Conservation (phyloP, 768 basidiomycete genomes). For the Cantharellus anzutake region DNA sequence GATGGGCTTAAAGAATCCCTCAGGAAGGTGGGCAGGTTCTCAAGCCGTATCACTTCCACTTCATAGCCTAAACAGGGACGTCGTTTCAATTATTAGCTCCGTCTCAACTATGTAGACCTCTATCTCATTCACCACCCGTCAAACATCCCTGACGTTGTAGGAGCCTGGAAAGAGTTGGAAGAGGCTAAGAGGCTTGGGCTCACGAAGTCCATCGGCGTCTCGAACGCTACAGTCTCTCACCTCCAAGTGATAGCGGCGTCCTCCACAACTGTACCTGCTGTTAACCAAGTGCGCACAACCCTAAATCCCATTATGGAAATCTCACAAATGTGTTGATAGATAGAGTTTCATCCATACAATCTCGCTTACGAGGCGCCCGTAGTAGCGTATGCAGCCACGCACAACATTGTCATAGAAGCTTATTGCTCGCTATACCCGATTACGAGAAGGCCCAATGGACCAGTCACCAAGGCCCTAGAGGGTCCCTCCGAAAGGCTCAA, state of each 20-base stretch:
- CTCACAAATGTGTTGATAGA: conserved; percentile 20
- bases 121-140: conserved; percentile 47
- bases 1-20: conserved; percentile 30
- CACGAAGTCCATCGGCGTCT: conserved; percentile 55
- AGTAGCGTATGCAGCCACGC: conserved; percentile 31
- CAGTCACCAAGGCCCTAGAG: conserved; percentile 37
- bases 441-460: conserved; percentile 38
- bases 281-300: conserved; percentile 38
- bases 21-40: conserved; percentile 22
- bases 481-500: conserved; percentile 33
- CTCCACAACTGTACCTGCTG: conserved; percentile 17
- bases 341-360: conserved; percentile 53
- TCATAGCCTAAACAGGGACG: background rate
- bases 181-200: conserved; percentile 33
- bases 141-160: conserved; percentile 23
- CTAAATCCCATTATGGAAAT: conserved; percentile 2
- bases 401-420: conserved; percentile 44
- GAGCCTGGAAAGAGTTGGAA: conserved; percentile 38
- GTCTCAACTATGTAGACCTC: conserved; percentile 39
- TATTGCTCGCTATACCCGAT: conserved; percentile 50
- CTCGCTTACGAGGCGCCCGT: conserved; percentile 38
- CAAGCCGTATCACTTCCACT: background rate
- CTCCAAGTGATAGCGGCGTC: conserved; percentile 26
- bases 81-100: conserved; percentile 26
- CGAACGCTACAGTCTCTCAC: conserved; percentile 38